A percentile compares a stretch with the other conserved stretches of the same genome.
Conservation (phyloP, 345 rosid genomes). For the Abelmoschus esculentus region DNA sequence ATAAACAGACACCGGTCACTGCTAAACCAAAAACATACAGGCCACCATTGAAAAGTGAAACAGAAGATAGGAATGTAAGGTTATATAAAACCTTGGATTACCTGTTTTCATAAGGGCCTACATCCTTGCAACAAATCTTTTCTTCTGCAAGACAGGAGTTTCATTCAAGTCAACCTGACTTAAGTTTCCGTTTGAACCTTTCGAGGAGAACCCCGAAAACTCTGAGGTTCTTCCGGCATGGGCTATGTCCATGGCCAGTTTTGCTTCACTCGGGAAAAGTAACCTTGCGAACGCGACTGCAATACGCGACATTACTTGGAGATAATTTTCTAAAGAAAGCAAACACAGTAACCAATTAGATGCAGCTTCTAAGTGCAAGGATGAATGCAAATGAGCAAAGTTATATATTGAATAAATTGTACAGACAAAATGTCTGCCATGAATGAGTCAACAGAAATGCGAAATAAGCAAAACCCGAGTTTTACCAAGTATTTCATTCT, state of each 20-base stretch:
- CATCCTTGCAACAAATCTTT: constrained; percentile 61
- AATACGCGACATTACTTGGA: constrained; percentile 10
- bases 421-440: neutral
- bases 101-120: constrained; percentile 92
- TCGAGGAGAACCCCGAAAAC: constrained; percentile 56
- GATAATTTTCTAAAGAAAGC: no score
- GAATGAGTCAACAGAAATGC: neutral
- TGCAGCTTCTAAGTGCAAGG: no score
- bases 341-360: no score
- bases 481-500: constrained; percentile 1
- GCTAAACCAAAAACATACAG: neutral
- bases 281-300: constrained; percentile 85
- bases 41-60: neutral
- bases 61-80: neutral
- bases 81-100: constrained; percentile 16
- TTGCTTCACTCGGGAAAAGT: constrained; percentile 84
- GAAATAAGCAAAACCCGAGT: neutral
- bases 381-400: no score
- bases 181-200: constrained; percentile 53
- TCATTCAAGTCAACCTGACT: constrained; percentile 84
- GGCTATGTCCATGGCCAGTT: constrained; percentile 87
- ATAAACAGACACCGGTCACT: neutral
- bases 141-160: constrained; percentile 60
- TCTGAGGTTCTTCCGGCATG: constrained; percentile 59
- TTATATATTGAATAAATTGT: neutral